Evolutionary conservation across 148 eudicot species (phyloP).

Genomic region (Cornus florida): DNA sequence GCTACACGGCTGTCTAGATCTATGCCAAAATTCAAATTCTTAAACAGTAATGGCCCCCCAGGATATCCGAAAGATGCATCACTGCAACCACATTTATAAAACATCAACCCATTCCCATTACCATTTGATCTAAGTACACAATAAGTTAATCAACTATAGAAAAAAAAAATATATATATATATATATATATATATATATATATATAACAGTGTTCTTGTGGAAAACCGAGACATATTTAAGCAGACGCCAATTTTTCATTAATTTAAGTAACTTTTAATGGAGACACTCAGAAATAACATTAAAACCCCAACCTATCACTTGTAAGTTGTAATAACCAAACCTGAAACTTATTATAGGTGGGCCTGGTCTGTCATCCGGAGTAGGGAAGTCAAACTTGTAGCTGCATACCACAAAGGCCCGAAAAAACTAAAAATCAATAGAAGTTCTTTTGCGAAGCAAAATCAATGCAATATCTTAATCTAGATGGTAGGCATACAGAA

Average conservation of each 20-base stretch:
- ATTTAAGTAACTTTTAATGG: background rate
- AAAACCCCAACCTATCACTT: slow-evolving; percentile 1
- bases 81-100: slow-evolving; percentile 46
- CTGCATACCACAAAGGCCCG: slow-evolving; percentile 43
- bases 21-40: slow-evolving; percentile 93
- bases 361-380: slow-evolving; percentile 99
- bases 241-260: background rate
- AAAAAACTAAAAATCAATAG: slow-evolving; percentile 14
- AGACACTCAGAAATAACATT: background rate
- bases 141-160: background rate
- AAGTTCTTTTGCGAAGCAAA: background rate
- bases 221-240: background rate
- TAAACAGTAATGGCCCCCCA: slow-evolving; percentile 90
- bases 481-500: background rate
- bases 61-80: slow-evolving; percentile 99
- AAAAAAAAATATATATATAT: background rate
- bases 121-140: background rate
- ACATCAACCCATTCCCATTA: background rate
- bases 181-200: too few relatives aligned
- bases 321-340: slow-evolving; percentile 28
- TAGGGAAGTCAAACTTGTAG: slow-evolving; percentile 98
- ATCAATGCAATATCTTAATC: background rate
- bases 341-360: slow-evolving; percentile 99
- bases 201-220: background rate
- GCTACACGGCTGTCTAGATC: slow-evolving; percentile 98